Base-by-base conservation (phyloP, 371 early-diverging fungal genomes). In the Mortierella sp. region DNA sequence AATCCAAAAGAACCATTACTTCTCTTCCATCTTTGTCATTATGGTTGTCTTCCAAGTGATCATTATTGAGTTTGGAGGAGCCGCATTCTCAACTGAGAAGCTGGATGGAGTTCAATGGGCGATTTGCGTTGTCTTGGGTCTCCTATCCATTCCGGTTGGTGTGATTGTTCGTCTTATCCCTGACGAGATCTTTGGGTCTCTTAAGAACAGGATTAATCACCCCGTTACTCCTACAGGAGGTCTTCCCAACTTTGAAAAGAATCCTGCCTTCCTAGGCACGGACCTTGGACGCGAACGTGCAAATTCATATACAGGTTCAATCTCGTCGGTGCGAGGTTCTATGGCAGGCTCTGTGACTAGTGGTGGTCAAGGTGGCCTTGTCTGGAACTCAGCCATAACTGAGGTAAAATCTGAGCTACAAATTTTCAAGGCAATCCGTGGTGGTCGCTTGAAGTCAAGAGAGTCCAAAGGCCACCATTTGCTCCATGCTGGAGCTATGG, bases 61-160 rank as follows among this genome's bases (percentile, higher is more conserved):
- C 13, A 91, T 94, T 57, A 88, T 94, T 5, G 63, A 88, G 63
- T 87, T 88, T 69, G 93, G 93, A 59, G 92, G 90, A 36, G 74
- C 82, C n/a, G 92, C 93, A 15, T 92, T 93, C 68, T 83, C 86
- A 68, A 88, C 91, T 0, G 77, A 77, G 2, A 87, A 87, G 19
- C 70, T 96, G 7, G 78, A 62, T 52, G 84, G 66, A 5, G 53
- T 62, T n/a, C 88, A 92, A 19, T 96, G 97, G 97, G 67, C 70
- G 1, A 74, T 94, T 32, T 91, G 92, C 71, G 68, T 95, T 19
- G n/a, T 88, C 4, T 74, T 94, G 66, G 96, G 95, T 41, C 33
- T 88, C 50, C 62, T 93, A 4, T 91, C 93, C 0, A 67, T 96
- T 6, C 94, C 94, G 8, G 74, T 94, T 45, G 97, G 95, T 52